Evolutionary conservation across 139 green algal genomes (phyloP), one percentile per base, ranked within the genome.

Genomic region (Microglena sp.): DNA sequence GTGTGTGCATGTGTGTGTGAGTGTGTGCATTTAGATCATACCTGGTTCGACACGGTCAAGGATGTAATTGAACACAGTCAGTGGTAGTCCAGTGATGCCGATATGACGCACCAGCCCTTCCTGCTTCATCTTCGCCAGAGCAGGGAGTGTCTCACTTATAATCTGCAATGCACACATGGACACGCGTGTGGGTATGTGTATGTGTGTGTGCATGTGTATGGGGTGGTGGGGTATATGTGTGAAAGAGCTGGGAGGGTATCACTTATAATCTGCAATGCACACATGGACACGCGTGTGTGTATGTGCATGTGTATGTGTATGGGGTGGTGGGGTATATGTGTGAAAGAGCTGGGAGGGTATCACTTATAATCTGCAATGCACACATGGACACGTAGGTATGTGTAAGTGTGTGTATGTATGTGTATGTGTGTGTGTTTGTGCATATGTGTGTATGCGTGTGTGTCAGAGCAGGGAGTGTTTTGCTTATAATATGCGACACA

Each of bases 31-130:
- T 29, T 33, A 31, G 31, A 22, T 33, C 69, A 2, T 36, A 78
- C 75, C 75, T 71, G 64, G 46, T 2, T 60, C 50, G 32, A 69
- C 70, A 0, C 57, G 34, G 77, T 94, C 86, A 3, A 97, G 76
- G 4, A 97, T 82, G 30, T 84, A 76, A 3, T 61, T 62, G 64
- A 91, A 89, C 5, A 90, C 76, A 18, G 80, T 79, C 21, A 98
- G 67, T 2, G 92, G 92, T 59, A 97, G 69, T 18, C 92, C 88
- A 1, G 91, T 96, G 70, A 98, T 91, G 61, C 92, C 92, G 15
- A 98, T 81, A 56, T 87, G 72, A 3, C 86, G 71, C 22, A 97
- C 79, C 40, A 94, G 72, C 0, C 92, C 92, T 61, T 81, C 28
- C 32, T 75, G 54, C 62, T 91, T 95, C 6, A 97, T 77, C 55